phyloP scores from a whole-genome alignment of 164 flowering plant genomes.

The grape (Vitis vinifera) region DNA sequence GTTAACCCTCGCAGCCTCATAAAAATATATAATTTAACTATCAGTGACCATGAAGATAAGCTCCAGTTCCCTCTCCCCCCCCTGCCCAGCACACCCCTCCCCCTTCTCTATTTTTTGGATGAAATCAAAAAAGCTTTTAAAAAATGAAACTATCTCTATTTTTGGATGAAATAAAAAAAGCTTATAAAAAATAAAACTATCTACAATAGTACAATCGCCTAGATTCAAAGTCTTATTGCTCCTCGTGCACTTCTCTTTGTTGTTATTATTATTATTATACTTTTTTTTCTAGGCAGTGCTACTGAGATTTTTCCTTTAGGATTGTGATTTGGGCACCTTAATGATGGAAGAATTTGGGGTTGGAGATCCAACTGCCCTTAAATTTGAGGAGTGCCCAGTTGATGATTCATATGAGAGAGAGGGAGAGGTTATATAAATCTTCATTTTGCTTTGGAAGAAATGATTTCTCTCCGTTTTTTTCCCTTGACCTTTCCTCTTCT shows the following conservation, averaged over 20 bases:
- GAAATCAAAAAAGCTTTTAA: too few relatives aligned
- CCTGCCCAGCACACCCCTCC: too few relatives aligned
- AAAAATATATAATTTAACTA: not conserved
- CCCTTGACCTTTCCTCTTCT: constrained; percentile 36
- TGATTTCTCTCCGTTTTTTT: constrained; percentile 28
- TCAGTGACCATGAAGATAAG: constrained; percentile 22
- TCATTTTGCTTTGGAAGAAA: constrained; percentile 37
- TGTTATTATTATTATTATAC: not conserved
- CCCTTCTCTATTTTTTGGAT: too few relatives aligned
- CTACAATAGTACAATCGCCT: not conserved
- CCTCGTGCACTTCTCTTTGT: constrained; percentile 15
- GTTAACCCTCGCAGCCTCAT: constrained; percentile 4
- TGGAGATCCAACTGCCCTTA: constrained; percentile 17
- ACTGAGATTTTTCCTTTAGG: constrained; percentile 1
- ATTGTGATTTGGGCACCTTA: constrained; percentile 4
- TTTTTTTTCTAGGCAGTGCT: not conserved
- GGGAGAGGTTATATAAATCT: constrained; percentile 31
- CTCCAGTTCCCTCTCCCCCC: constrained; percentile 7
- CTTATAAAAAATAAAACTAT: not conserved
- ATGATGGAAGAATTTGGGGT: constrained; percentile 7
- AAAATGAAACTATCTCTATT: not conserved
- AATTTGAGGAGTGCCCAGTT: constrained; percentile 21
- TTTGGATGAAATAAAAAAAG: constrained; percentile 1
- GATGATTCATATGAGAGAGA: constrained; percentile 20
- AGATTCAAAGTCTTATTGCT: constrained; percentile 2